A percentile compares a stretch with the other conserved stretches of the same genome.
These are phyloP conservation scores for Didymella sp. DNA, from an alignment of 2,329 filamentous ascomycete species.

Conservation along the genomic window DNA sequence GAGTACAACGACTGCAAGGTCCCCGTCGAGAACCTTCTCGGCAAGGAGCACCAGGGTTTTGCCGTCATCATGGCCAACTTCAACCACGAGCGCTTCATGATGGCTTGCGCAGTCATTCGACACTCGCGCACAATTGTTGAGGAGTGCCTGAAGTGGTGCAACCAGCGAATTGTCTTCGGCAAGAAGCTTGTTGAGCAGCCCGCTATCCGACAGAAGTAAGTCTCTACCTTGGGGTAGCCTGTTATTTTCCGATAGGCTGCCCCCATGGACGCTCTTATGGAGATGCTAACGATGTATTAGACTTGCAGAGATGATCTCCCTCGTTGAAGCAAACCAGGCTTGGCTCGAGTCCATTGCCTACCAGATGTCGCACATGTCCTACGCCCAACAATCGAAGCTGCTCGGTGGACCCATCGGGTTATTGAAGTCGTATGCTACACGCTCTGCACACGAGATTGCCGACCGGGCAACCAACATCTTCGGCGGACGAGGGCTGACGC, in stretches of 20 bases:
- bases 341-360: conserved; percentile 86
- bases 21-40: conserved; percentile 77
- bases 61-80: conserved; percentile 86
- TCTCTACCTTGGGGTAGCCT: conserved; percentile 9
- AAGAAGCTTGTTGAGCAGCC: conserved; percentile 84
- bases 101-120: conserved; percentile 71
- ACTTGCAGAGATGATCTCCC: conserved; percentile 85
- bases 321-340: conserved; percentile 80
- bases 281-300: conserved; percentile 45
- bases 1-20: conserved; percentile 89
- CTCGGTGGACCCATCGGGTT: conserved; percentile 83
- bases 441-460: conserved; percentile 80
- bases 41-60: conserved; percentile 85
- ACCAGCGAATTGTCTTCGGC: conserved; percentile 83
- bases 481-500: conserved; percentile 80
- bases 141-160: conserved; percentile 86
- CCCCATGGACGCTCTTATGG: too few relatives aligned
- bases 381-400: conserved; percentile 75
- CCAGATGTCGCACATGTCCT: conserved; percentile 87
- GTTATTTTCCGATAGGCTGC: not conserved
- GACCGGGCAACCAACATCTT: conserved; percentile 87
- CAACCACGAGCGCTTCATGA: conserved; percentile 84
- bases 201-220: conserved; percentile 78
- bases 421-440: conserved; percentile 79
- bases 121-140: conserved; percentile 74